Evolutionary conservation across 1,139 yeast genomes (phyloP).

Genomic region (Arxiozyma telluris): DNA sequence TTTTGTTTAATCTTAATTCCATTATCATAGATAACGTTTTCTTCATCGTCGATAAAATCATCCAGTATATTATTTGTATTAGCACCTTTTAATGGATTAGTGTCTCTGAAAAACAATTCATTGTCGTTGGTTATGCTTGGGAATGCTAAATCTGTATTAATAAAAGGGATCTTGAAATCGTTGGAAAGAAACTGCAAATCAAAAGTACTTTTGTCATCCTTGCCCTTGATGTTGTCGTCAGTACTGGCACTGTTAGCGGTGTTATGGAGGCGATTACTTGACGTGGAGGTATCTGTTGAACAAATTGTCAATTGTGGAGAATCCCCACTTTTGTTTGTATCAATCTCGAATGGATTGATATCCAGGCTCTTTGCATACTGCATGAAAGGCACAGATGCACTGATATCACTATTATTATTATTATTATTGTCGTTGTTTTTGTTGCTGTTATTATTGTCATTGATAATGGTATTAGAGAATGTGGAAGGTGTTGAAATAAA

Average conservation of each 20-base stretch:
- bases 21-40: slow-evolving; percentile 1
- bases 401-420: background rate
- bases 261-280: background rate
- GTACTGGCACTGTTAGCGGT: background rate
- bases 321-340: slow-evolving; percentile 3
- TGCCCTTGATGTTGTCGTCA: background rate
- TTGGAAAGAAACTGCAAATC: slow-evolving; percentile 1
- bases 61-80: background rate
- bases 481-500: slow-evolving; percentile 1
- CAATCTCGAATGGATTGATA: background rate
- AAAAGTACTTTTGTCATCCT: slow-evolving; percentile 2
- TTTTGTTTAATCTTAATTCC: slow-evolving; percentile 4
- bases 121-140: slow-evolving; percentile 8
- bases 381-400: background rate
- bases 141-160: slow-evolving; percentile 21
- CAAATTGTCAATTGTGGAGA: slow-evolving; percentile 8
- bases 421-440: background rate
- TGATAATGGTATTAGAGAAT: background rate
- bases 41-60: slow-evolving; percentile 6
- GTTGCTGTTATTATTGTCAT: background rate
- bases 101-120: slow-evolving; percentile 8
- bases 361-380: background rate
- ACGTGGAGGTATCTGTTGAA: slow-evolving; percentile 2
- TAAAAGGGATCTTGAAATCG: slow-evolving; percentile 13
- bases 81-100: background rate